A percentile compares a stretch with the other conserved stretches of the same genome.
Evolutionary conservation across 1,139 yeast genomes (phyloP).

Genomic region (Arxiozyma heterogenica): DNA sequence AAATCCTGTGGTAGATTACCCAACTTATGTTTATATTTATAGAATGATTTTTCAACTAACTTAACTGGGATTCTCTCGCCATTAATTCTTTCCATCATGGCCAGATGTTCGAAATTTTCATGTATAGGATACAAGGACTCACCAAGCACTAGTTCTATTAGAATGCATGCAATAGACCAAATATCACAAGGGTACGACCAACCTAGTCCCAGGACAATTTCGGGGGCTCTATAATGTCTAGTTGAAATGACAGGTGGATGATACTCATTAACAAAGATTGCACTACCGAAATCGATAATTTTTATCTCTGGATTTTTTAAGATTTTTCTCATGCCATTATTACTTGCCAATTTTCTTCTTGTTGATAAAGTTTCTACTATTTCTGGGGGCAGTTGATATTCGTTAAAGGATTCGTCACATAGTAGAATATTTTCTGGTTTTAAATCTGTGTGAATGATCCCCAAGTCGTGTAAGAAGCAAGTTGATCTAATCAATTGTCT

Average conservation of each 20-base stretch:
- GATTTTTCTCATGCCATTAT: slow-evolving; percentile 37
- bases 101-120: slow-evolving; percentile 87
- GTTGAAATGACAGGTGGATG: slow-evolving; percentile 90
- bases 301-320: slow-evolving; percentile 73
- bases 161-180: slow-evolving; percentile 94
- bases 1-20: slow-evolving; percentile 29
- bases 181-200: slow-evolving; percentile 91
- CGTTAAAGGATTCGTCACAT: slow-evolving; percentile 44
- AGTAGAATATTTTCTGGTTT: slow-evolving; percentile 89
- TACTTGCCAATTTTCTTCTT: slow-evolving; percentile 30
- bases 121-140: slow-evolving; percentile 92
- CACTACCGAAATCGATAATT: slow-evolving; percentile 92
- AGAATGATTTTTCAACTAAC: slow-evolving; percentile 28
- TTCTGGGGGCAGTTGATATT: slow-evolving; percentile 20
- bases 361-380: slow-evolving; percentile 19
- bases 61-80: slow-evolving; percentile 30
- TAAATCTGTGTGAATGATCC: slow-evolving; percentile 84
- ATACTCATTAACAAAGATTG: slow-evolving; percentile 87
- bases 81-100: slow-evolving; percentile 77
- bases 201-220: slow-evolving; percentile 83
- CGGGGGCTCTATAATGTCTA: slow-evolving; percentile 95
- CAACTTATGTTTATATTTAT: slow-evolving; percentile 25
- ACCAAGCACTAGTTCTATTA: slow-evolving; percentile 89
- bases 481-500: slow-evolving; percentile 80
- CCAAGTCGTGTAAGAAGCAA: slow-evolving; percentile 80